Base-by-base conservation (phyloP, 2,329 filamentous ascomycete genomes). In the Fusarium haematococcum region DNA sequence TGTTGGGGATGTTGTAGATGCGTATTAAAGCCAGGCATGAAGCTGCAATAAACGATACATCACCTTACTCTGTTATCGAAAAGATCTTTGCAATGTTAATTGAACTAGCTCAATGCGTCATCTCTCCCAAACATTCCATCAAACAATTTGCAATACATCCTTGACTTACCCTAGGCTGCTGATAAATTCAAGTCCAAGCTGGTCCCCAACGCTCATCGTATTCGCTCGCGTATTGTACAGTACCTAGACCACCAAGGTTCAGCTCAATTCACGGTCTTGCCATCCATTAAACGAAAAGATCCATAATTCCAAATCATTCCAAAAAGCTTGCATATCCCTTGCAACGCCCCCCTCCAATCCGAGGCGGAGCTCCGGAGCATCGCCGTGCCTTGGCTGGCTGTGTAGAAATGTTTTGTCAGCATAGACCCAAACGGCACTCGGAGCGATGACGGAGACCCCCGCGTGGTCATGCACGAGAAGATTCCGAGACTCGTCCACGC, bases 371-470 rank as follows among this genome's bases (percentile, higher is more conserved):
- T 27, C 62, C 23, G 41, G 54, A 20, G 14, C 37, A 30, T 61
- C 50, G 35, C 37, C 37, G 32, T 23, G 37, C 20, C 33, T 13
- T 32, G 20, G 25, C 25, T 52, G 11, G 50, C 35, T 33, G 20
- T 27, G n/a, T 43, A 9, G 18, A 16, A 39, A 27, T 69, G 65
- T 68, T 75, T 75, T 75, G 73, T 75, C 73, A 75, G 73, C 72
- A 75, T 25, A 13, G 25, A 20, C 39, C 10, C 35, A 11, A 23
- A 41, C 72, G 72, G 72, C 62, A 72, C 62, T 75, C 72, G 72
- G 72, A 56, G 62, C 41, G 43, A 54, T 32, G 27, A 54, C 62
- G 62, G 62, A 64, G 50, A 10, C 45, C 60, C 64, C 63, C 71
- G 73, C 67, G 70, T 61, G 52, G 30, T 20, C 37, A n/a, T 64